phyloP scores from a whole-genome alignment of 257 asterid genomes.

The Solanum microdontum region DNA sequence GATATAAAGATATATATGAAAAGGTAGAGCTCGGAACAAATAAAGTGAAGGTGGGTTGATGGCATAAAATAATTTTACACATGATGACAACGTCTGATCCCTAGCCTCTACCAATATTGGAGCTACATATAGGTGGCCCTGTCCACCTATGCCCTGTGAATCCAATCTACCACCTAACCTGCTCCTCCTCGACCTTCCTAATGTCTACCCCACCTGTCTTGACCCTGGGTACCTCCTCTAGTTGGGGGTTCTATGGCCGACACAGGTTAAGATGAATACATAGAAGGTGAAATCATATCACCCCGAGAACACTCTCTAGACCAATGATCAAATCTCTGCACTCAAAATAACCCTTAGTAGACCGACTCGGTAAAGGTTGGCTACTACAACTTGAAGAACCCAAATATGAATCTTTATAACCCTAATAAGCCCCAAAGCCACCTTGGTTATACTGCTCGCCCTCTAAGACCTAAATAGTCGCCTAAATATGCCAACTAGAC shows the following conservation, averaged over 20 bases:
- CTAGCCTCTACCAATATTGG: too few relatives aligned
- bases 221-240: not conserved
- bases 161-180: not conserved
- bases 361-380: not conserved
- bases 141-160: not conserved
- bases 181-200: not conserved
- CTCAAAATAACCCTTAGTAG: not conserved
- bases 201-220: not conserved
- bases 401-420: too few relatives aligned
- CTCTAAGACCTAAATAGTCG: not conserved
- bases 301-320: not conserved
- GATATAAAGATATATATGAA: too few relatives aligned
- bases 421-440: not conserved
- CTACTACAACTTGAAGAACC: not conserved
- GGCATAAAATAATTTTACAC: too few relatives aligned
- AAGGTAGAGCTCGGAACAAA: too few relatives aligned
- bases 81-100: too few relatives aligned
- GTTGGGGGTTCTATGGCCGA: not conserved
- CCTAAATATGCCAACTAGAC: not conserved
- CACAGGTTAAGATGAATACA: not conserved
- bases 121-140: too few relatives aligned
- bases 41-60: too few relatives aligned
- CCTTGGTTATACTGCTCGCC: not conserved
- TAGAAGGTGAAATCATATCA: not conserved
- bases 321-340: not conserved